A percentile compares a stretch with the other conserved stretches of the same genome.
These are phyloP conservation scores for Oryza brachyantha DNA, from an alignment of 176 grass and related monocot genomes.

Conservation along the genomic window DNA sequence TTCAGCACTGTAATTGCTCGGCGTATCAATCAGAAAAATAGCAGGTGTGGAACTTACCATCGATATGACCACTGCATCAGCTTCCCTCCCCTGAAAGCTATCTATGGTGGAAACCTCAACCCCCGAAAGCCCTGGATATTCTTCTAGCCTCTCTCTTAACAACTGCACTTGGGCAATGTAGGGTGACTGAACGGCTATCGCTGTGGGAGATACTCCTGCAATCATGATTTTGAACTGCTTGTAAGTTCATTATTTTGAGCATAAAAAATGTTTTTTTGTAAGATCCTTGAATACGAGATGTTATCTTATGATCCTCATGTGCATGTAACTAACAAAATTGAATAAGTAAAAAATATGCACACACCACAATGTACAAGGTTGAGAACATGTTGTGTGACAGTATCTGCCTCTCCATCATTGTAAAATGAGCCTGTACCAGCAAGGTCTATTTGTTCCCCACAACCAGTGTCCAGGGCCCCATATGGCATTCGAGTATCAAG, in stretches of 20 bases:
- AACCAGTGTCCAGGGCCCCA: constrained; percentile 59
- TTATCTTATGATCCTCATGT: constrained; percentile 2
- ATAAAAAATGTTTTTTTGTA: background rate
- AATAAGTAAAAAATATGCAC: constrained; percentile 29
- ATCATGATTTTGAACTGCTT: constrained; percentile 7
- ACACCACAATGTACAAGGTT: constrained; percentile 87
- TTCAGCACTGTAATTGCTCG: background rate
- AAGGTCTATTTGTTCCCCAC: constrained; percentile 83
- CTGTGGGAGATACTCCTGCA: constrained; percentile 70
- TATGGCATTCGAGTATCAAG: constrained; percentile 91
- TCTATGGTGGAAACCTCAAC: constrained; percentile 91
- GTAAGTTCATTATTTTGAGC: constrained; percentile 34
- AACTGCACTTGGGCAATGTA: constrained; percentile 98
- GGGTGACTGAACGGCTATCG: constrained; percentile 81
- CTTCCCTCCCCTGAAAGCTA: constrained; percentile 93
- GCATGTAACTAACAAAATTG: background rate
- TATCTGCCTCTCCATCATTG: constrained; percentile 93
- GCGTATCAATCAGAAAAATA: constrained; percentile 18
- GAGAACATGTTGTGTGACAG: constrained; percentile 86
- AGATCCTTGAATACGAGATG: background rate
- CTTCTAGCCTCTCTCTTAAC: constrained; percentile 68
- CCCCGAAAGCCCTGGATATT: constrained; percentile 69
- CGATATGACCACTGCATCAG: constrained; percentile 90
- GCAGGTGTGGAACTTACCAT: constrained; percentile 51
- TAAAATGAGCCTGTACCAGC: constrained; percentile 92